Evolutionary conservation across 306 rosid genomes (phyloP).

Genomic region (Pyrus bretschneideri): DNA sequence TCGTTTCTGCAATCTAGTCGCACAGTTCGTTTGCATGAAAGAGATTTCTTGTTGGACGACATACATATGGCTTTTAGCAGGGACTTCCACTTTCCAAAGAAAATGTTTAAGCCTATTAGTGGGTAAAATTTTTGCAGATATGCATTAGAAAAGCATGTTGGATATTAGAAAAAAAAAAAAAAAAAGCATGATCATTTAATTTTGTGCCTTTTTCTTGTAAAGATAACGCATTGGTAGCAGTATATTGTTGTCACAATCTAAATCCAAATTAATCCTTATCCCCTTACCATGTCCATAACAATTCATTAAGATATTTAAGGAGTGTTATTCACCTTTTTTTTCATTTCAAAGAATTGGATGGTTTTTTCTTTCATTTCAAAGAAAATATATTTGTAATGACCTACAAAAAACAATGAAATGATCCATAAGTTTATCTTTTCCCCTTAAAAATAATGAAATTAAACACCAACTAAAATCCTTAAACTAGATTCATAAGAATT

Average conservation of each 20-base stretch:
- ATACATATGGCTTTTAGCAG: background rate
- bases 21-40: constrained; percentile 11
- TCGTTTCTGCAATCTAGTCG: background rate
- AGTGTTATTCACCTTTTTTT: background rate
- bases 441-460: background rate
- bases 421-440: background rate
- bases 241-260: background rate
- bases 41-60: constrained; percentile 17
- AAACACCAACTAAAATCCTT: background rate
- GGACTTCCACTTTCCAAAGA: constrained; percentile 15
- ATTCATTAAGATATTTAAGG: background rate
- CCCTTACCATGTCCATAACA: background rate
- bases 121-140: background rate
- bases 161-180: background rate
- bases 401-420: background rate
- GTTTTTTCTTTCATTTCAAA: background rate
- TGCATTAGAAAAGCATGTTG: background rate
- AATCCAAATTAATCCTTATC: background rate
- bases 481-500: background rate
- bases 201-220: background rate
- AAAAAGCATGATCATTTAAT: background rate
- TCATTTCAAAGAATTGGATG: background rate
- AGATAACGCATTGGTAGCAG: background rate
- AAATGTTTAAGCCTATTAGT: background rate
- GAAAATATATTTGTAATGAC: background rate